Percentiles rank a stretch among this genome's conserved stretches.
phyloP scores from a whole-genome alignment of 2,329 filamentous ascomycete genomes.

The Colletotrichum tanaceti region DNA sequence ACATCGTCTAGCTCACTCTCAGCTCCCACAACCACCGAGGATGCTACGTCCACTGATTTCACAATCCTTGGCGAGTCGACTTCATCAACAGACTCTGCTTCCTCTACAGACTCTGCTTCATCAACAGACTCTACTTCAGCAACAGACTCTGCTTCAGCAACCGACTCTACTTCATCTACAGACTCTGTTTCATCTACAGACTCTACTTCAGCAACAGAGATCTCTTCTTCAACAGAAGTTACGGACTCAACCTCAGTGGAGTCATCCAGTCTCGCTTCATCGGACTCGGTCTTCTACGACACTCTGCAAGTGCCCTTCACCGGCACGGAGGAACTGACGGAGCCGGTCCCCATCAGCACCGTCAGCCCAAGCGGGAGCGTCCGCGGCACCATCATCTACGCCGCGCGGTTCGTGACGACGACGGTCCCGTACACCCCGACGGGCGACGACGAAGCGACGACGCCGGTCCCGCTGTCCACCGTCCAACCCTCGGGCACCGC shows the following conservation, averaged over 20 bases:
- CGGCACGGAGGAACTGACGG: not conserved
- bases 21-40: not conserved
- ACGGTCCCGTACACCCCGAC: slow-evolving; percentile 11
- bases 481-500: slow-evolving; percentile 15
- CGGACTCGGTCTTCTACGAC: slow-evolving; percentile 1
- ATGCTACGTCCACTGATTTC: not conserved
- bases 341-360: slow-evolving; percentile 2
- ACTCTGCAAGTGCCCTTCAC: not conserved
- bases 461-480: slow-evolving; percentile 2
- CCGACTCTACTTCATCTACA: too few relatives aligned
- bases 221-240: too few relatives aligned
- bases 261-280: not conserved
- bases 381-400: slow-evolving; percentile 5
- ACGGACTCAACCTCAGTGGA: not conserved
- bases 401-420: slow-evolving; percentile 7
- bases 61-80: not conserved
- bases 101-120: not conserved
- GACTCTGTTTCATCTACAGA: not conserved
- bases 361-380: slow-evolving; percentile 14
- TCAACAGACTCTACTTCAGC: not conserved
- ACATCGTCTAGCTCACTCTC: not conserved
- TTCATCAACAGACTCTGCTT: not conserved
- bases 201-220: not conserved
- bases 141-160: not conserved
- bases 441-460: not conserved